Evolutionary conservation across 441 rosid species (phyloP), one percentile per base, ranked within the genome.

Genomic region (Sinapis alba): DNA sequence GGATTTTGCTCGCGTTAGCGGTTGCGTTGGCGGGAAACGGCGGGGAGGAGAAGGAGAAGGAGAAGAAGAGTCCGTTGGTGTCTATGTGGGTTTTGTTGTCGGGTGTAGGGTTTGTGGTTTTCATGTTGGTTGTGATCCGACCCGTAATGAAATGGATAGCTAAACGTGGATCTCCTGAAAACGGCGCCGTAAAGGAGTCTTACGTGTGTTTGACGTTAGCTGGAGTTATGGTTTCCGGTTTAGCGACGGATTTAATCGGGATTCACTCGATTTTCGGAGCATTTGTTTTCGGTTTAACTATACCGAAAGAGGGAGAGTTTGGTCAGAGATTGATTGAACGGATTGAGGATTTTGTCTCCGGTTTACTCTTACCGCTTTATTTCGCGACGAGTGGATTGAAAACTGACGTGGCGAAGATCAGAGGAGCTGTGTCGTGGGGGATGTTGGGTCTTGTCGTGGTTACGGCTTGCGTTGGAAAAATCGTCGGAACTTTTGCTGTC

Each of bases 301-400:
- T 91, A 53, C 94, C 97, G 0, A 89, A 89, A 80, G 89, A 81
- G 7, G 87, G 91, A 20, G 87, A 76, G 11, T 86, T 91, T 5
- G 86, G 89, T 0, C 84, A 63, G 75, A 61, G 83, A 59, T 60
- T 91, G 76, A 84, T 88, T 10, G 81, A 83, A 67, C 78, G 89
- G 76, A 86, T 87, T 18, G 94, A 91, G 68, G 93, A 91, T 69
- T 86, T 91, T 54, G 89, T 89, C 1, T 70, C 89, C 21, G 87
- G 91, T 53, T 79, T 91, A 77, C 85, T 91, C 32, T 84, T 89
- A 32, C 93, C 95, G 2, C 87, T 89, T n/a, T 89, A 89, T 74
- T 91, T 91, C 50, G 94, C 94, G 0, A 86, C 97, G 11, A 91
- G 94, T 63, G 97, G 97, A 11, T 53, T 89, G n/a, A 88, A 87